Evolutionary conservation across 805 yeast species (phyloP).

Genomic region (Saturnispora serradocipensis): DNA sequence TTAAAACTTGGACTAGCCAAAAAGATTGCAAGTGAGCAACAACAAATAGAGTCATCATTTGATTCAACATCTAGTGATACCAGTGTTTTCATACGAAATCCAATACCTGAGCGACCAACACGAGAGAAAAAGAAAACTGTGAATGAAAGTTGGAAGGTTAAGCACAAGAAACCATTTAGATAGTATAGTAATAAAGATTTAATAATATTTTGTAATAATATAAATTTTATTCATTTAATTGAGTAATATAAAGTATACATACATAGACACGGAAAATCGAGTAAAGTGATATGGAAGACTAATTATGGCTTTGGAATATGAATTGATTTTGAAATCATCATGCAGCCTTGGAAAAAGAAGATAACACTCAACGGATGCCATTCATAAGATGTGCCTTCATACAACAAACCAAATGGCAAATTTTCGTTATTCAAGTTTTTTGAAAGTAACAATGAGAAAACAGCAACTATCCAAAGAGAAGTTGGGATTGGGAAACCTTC

Average conservation of each 20-base stretch:
- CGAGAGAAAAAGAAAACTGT: neutral
- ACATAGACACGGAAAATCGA: neutral
- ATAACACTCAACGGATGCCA: slow-evolving; percentile 62
- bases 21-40: neutral
- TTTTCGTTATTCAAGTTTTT: slow-evolving; percentile 32
- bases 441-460: slow-evolving; percentile 59
- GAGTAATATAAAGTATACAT: neutral
- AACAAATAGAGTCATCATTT: slow-evolving; percentile 4
- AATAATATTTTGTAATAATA: neutral
- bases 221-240: neutral
- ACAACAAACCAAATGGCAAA: slow-evolving; percentile 59
- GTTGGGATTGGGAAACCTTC: slow-evolving; percentile 97
- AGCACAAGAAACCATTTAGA: slow-evolving; percentile 22
- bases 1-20: slow-evolving; percentile 8
- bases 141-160: slow-evolving; percentile 17
- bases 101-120: neutral
- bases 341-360: slow-evolving; percentile 76
- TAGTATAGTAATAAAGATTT: slow-evolving; percentile 1
- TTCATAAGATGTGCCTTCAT: slow-evolving; percentile 51
- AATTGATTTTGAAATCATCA: slow-evolving; percentile 83
- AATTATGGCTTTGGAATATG: slow-evolving; percentile 75
- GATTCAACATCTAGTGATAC: slow-evolving; percentile 7
- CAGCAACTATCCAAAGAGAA: slow-evolving; percentile 60
- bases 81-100: neutral
- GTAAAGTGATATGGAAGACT: neutral